Evolutionary conservation across 805 yeast genomes (phyloP), one percentile per base, ranked within the genome.

Genomic region (Saccharomycopsis sp.): DNA sequence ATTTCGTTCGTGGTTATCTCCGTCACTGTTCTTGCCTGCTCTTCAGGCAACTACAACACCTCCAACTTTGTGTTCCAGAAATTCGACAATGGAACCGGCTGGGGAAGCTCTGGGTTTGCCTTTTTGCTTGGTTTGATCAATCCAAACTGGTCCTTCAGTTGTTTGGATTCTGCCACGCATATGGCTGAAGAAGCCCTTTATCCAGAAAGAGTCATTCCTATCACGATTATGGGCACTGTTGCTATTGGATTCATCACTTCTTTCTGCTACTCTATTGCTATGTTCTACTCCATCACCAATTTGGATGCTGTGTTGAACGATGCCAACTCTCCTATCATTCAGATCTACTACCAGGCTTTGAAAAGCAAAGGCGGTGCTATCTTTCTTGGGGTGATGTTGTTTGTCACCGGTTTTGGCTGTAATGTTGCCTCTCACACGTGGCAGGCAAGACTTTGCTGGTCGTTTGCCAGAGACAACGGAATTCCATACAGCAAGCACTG

Each of bases 131-230:
- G 90, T n/a, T 69, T 84, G 52, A 79, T 84, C 63, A 84, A 84
- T 66, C 87, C 89, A 3, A 79, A 82, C 57, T 85, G 87, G 87
- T 80, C 85, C 8, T 84, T 83, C 71, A 76, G 83, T 24, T 84
- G 89, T 62, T 74, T 83, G 53, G 91, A 85, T 65, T 80, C 83
- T 58, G 88, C 89, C 1, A 82, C 89, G 2, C 90, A 85, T 64
- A 75, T 85, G 78, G 83, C 86, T 21, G 91, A 85, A 66, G 90
- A 85, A 65, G 77, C 77, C 41, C 71, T 76, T 44, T 73, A 77
- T 24, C 88, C 90, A 3, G 79, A 79, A 64, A 73, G 78, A 53
- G 76, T 79, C 61, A 81, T 83, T 56, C 89, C 89, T 20, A 76
- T 76, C 53, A 82, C 86, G 1, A 82, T 84, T 62, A 72, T 82